Conservation (phyloP, 495 filamentous ascomycete species). For the Tricharina praecox region DNA sequence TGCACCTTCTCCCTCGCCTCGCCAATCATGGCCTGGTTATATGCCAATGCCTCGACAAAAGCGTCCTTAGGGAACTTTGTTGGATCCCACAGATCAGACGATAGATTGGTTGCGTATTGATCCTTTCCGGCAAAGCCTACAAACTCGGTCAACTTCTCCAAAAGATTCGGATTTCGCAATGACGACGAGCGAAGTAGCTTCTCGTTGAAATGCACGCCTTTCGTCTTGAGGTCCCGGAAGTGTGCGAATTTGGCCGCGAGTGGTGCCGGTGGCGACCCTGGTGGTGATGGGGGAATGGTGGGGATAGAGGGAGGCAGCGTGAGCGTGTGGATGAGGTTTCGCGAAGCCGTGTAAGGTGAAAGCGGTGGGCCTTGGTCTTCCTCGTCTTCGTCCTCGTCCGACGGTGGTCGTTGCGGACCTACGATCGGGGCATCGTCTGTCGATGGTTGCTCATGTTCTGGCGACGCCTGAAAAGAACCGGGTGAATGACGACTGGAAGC, state of each 20-base stretch:
- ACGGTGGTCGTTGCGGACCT: constrained; percentile 18
- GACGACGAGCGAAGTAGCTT: constrained; percentile 53
- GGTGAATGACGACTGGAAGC: not conserved
- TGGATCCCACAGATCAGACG: constrained; percentile 50
- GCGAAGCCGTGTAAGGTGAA: constrained; percentile 54
- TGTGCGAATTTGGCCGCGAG: constrained; percentile 49
- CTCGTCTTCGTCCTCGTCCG: not conserved
- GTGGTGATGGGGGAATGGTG: constrained; percentile 70
- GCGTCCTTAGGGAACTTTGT: constrained; percentile 48
- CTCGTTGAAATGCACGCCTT: constrained; percentile 80
- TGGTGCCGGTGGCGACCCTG: constrained; percentile 47
- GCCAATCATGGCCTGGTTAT: constrained; percentile 42
- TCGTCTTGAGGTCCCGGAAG: constrained; percentile 70
- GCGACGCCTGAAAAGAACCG: not conserved
- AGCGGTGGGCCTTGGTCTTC: constrained; percentile 28
- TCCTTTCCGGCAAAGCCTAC: constrained; percentile 48
- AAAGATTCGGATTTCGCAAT: constrained; percentile 63
- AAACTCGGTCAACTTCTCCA: constrained; percentile 65
- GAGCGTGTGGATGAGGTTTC: constrained; percentile 54
- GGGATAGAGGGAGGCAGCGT: constrained; percentile 53
- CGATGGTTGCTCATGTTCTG: constrained; percentile 1
- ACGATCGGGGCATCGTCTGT: constrained; percentile 12
- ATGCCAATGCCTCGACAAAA: constrained; percentile 55
- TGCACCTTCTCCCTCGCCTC: constrained; percentile 45
- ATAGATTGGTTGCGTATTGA: constrained; percentile 63